A percentile compares a stretch with the other conserved stretches of the same genome.
phyloP scores from a whole-genome alignment of 192 early-diverging fungal species.

The Umbelopsis sp. region DNA sequence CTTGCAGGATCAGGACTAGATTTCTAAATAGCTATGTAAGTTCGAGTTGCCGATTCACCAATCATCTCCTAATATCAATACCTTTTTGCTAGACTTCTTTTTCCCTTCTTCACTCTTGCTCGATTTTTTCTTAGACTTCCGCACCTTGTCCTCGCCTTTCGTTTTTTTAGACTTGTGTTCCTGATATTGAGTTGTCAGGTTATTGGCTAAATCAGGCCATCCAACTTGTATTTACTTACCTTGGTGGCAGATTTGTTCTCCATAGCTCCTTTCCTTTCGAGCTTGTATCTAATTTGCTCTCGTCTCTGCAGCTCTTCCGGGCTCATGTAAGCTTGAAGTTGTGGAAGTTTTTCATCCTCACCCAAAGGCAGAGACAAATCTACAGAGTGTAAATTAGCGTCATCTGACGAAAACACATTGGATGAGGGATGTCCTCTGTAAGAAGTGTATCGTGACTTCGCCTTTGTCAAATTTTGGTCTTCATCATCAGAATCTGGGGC shows the following conservation, averaged over 20 bases:
- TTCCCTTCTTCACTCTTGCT: constrained; percentile 42
- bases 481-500: constrained; percentile 49
- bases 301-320: constrained; percentile 56
- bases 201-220: not conserved
- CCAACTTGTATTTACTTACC: not conserved
- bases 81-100: constrained; percentile 45
- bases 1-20: constrained; percentile 8
- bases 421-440: constrained; percentile 7
- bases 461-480: constrained; percentile 29
- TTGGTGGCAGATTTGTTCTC: not conserved
- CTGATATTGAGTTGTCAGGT: not conserved
- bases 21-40: not conserved
- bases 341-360: constrained; percentile 58
- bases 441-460: not conserved
- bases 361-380: constrained; percentile 59
- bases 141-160: constrained; percentile 13
- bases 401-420: constrained; percentile 21
- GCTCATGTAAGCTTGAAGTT: constrained; percentile 51
- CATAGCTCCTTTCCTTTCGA: constrained; percentile 31
- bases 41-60: too few species aligned
- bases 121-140: constrained; percentile 19
- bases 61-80: not conserved
- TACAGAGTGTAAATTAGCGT: constrained; percentile 46
- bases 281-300: constrained; percentile 48
- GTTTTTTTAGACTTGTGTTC: constrained; percentile 19